Conservation (phyloP, 257 asterid genomes). For the Lavandula angustifolia region DNA sequence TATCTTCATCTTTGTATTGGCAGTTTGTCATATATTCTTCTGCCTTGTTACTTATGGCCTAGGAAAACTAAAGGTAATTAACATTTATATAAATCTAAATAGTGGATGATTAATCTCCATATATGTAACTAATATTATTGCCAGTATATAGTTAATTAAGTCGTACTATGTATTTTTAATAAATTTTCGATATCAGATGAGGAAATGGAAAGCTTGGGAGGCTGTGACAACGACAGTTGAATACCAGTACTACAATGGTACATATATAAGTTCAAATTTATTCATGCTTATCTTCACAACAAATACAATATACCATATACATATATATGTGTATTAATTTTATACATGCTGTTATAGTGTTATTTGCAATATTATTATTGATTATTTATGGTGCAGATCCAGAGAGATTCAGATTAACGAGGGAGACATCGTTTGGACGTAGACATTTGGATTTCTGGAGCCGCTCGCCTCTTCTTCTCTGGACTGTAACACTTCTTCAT, state of each 20-base stretch:
- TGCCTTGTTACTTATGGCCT: slow-evolving; percentile 58
- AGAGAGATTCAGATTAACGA: slow-evolving; percentile 86
- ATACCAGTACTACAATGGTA: slow-evolving; percentile 59
- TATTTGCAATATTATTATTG: not conserved
- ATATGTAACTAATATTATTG: not conserved
- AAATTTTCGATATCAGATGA: slow-evolving; percentile 48
- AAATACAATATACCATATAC: too few relatives aligned
- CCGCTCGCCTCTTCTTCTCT: slow-evolving; percentile 61
- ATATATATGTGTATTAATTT: too few relatives aligned
- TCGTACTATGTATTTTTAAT: too few relatives aligned
- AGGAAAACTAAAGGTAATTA: slow-evolving; percentile 61
- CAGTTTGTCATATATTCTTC: slow-evolving; percentile 53
- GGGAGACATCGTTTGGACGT: slow-evolving; percentile 93
- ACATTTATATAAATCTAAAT: too few relatives aligned
- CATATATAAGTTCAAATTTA: too few relatives aligned
- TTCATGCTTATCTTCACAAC: too few relatives aligned
- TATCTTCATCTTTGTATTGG: slow-evolving; percentile 66
- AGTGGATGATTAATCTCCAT: too few relatives aligned
- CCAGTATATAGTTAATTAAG: not conserved
- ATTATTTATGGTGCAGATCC: slow-evolving; percentile 57
- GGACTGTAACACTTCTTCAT: slow-evolving; percentile 59
- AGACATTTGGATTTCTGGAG: slow-evolving; percentile 87
- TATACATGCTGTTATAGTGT: too few relatives aligned
- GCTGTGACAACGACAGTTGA: slow-evolving; percentile 65
- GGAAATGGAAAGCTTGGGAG: slow-evolving; percentile 81